Conservation (phyloP, 2,329 filamentous ascomycete species). For the Colletotrichum chrysophilum region DNA sequence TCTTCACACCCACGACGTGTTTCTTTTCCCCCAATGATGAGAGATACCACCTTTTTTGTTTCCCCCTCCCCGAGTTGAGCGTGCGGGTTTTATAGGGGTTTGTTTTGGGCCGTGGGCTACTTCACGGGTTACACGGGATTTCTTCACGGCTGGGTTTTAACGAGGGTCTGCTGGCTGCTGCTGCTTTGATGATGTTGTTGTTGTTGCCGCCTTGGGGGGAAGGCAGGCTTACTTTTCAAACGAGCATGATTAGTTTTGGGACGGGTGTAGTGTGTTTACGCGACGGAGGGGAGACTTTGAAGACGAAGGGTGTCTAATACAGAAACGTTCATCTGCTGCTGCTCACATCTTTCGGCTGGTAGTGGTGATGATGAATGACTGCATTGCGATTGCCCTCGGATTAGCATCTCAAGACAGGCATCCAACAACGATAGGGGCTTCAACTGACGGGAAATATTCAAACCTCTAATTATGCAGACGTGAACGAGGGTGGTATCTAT, state of each 20-base stretch:
- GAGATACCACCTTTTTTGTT: neutral
- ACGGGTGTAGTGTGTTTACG: neutral
- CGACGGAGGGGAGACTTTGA: neutral
- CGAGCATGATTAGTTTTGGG: neutral
- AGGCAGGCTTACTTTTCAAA: neutral
- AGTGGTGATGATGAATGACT: neutral
- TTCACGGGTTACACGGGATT: neutral
- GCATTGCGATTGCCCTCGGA: accelerated
- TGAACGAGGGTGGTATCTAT: constrained; percentile 15
- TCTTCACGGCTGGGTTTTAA: neutral
- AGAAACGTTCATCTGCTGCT: neutral
- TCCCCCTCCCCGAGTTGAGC: neutral
- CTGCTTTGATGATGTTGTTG: neutral
- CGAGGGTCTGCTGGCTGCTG: neutral
- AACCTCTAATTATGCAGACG: neutral
- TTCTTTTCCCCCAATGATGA: neutral
- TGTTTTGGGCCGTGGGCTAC: neutral
- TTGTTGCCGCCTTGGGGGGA: neutral
- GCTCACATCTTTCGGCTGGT: neutral
- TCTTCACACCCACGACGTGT: neutral
- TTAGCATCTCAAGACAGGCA: neutral
- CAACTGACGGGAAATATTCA: neutral
- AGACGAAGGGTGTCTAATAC: neutral
- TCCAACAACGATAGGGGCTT: neutral
- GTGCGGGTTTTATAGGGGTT: neutral